Conservation (phyloP, 1,139 yeast species). For the Scheffersomyces cryptocercus region DNA sequence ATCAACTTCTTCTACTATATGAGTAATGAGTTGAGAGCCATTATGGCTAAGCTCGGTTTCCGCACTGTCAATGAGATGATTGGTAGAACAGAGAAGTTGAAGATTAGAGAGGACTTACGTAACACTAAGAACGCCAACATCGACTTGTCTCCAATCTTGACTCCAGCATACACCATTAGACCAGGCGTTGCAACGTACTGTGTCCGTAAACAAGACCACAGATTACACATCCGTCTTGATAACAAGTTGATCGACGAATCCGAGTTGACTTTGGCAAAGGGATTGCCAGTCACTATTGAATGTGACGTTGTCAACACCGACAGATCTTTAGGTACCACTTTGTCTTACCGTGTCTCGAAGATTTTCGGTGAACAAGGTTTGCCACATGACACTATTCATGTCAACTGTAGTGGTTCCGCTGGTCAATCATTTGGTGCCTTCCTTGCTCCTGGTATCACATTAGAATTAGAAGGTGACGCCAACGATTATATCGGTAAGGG, state of each 20-base stretch:
- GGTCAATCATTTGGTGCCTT: slow-evolving; percentile 99
- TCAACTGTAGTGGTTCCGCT: slow-evolving; percentile 87
- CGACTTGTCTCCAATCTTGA: slow-evolving; percentile 88
- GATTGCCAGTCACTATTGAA: slow-evolving; percentile 91
- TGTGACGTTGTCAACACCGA: slow-evolving; percentile 94
- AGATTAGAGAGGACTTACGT: slow-evolving; percentile 81
- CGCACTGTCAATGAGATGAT: slow-evolving; percentile 97
- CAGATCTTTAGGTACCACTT: slow-evolving; percentile 92
- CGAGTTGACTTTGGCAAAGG: slow-evolving; percentile 89
- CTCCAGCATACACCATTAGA: slow-evolving; percentile 95
- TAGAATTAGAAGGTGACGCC: slow-evolving; percentile 95
- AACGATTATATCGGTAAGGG: slow-evolving; percentile 98
- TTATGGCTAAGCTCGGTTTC: slow-evolving; percentile 94
- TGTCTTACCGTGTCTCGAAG: slow-evolving; percentile 92
- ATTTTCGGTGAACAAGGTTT: slow-evolving; percentile 90
- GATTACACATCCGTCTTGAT: slow-evolving; percentile 88
- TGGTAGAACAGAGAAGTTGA: slow-evolving; percentile 90
- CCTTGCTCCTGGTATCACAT: slow-evolving; percentile 92
- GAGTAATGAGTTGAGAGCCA: slow-evolving; percentile 86
- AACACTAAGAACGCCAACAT: slow-evolving; percentile 89
- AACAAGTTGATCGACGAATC: slow-evolving; percentile 96
- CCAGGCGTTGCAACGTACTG: slow-evolving; percentile 98
- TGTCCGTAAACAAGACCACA: slow-evolving; percentile 92
- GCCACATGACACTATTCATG: slow-evolving; percentile 96
- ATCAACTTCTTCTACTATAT: slow-evolving; percentile 95